Base-by-base conservation (phyloP, 495 filamentous ascomycete genomes). In the Podospora bellae-mahoneyi region DNA sequence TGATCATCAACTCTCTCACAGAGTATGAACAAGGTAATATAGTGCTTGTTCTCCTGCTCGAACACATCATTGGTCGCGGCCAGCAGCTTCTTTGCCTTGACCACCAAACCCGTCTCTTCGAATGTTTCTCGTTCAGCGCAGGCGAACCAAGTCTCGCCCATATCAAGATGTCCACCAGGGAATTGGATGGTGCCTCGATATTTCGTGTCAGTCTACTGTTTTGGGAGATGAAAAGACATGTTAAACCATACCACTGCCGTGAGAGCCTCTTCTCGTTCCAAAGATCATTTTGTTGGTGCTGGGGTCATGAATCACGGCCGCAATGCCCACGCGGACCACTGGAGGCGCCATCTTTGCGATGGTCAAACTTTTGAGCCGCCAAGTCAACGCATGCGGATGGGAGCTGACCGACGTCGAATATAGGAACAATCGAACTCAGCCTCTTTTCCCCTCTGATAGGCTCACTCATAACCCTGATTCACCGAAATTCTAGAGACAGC, bases 151-250 rank as follows among this genome's bases (percentile, higher is more conserved):
- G 78, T 76, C 71, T 92, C 90, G 56, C 86, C 86, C 65, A 84
- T 81, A 54, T 92, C 89, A 26, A 91, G 84, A 64, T 92, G 89
- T 4, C 90, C 90, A 57, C 90, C 90, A 4, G 90, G 89, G n/a
- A 89, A 81, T 30, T 85, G 86, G 81, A 81, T 88, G 6, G 86
- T 85, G 2, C 86, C 89, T 83, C 20, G 1, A 7, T 44, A 5
- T 15, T 44, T 15, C n/a, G 39, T 15, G 39, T 44, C 4, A 44
- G 13, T 15, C 4, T 44, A 9, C 65, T 4, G 9, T 26, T 7
- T 60, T 57, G n/a, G 57, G 30, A 30, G n/a, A 23, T 44, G 23
- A 20, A 28, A 44, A 54, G 4, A 4, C n/a, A n/a, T 19, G 26
- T 3, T n/a, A 62, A 34, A n/a, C 34, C 19, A 18, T 64, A 27